These are phyloP conservation scores for Eruca vesicaria DNA, from an alignment of 441 rosid species.

Conservation along the genomic window DNA sequence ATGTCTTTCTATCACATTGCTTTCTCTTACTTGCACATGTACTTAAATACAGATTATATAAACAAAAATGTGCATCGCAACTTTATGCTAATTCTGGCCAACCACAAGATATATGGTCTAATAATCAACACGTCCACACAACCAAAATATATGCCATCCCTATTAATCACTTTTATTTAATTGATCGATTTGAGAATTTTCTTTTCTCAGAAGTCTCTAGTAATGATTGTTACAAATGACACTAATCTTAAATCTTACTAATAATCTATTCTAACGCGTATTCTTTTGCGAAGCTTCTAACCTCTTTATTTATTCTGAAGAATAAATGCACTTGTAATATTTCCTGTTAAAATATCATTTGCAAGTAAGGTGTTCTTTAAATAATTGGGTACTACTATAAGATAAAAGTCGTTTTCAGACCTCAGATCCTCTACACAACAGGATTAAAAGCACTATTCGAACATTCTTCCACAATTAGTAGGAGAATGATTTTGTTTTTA, in stretches of 20 bases:
- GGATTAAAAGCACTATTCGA: neutral
- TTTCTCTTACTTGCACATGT: neutral
- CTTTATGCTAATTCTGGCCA: neutral
- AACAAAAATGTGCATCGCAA: neutral
- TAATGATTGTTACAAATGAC: conserved; percentile 11
- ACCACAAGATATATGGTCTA: neutral
- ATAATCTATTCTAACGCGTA: conserved; percentile 1
- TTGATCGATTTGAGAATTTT: neutral
- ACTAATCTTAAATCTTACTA: neutral
- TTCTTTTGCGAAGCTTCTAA: conserved; percentile 8
- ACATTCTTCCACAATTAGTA: neutral
- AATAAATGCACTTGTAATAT: conserved; percentile 5
- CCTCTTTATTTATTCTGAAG: conserved; percentile 8
- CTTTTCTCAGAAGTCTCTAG: conserved; percentile 1
- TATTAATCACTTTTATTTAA: neutral
- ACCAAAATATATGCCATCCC: neutral
- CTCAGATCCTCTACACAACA: neutral
- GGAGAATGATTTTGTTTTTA: neutral
- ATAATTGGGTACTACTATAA: neutral
- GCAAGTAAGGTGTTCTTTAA: neutral
- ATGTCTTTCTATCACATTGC: neutral
- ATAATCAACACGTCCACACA: neutral
- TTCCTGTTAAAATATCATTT: neutral
- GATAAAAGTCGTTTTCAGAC: conserved; percentile 6
- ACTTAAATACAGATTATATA: neutral